phyloP scores from a whole-genome alignment of 345 rosid species.

The Arabis alpina region DNA sequence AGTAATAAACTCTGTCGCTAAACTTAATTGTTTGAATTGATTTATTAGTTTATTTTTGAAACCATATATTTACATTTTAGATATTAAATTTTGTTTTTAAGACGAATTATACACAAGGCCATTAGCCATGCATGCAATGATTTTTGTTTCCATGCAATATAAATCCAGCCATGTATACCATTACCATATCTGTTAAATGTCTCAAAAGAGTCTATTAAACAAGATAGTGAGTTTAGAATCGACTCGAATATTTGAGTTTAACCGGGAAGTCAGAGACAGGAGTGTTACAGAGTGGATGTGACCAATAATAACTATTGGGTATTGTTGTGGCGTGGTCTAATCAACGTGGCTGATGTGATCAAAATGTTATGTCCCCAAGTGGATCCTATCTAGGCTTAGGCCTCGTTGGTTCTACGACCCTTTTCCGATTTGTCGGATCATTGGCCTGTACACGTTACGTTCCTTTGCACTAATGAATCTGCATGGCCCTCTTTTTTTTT shows the following conservation, averaged over 20 bases:
- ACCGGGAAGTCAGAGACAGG: background rate
- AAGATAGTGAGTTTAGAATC: background rate
- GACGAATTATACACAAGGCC: background rate
- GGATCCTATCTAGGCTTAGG: background rate
- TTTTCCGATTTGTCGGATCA: constrained; percentile 12
- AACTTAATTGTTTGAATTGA: no score
- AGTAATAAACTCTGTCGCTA: no score
- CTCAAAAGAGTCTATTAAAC: background rate
- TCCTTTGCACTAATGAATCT: background rate
- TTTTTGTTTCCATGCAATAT: background rate
- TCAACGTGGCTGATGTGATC: constrained; percentile 10
- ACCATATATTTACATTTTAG: background rate
- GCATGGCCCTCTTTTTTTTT: constrained; percentile 9
- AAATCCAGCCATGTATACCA: no score
- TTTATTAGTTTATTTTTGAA: background rate
- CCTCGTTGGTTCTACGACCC: background rate
- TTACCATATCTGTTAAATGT: background rate
- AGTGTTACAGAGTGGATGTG: background rate
- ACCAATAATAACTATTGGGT: no score
- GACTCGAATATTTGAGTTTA: background rate
- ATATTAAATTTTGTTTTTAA: background rate
- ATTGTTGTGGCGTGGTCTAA: constrained; percentile 3
- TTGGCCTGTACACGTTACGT: background rate
- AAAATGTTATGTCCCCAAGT: background rate
- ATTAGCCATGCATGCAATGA: background rate